Evolutionary conservation across 139 green algal genomes (phyloP).

Genomic region (Tetradesmus lagerheimii): DNA sequence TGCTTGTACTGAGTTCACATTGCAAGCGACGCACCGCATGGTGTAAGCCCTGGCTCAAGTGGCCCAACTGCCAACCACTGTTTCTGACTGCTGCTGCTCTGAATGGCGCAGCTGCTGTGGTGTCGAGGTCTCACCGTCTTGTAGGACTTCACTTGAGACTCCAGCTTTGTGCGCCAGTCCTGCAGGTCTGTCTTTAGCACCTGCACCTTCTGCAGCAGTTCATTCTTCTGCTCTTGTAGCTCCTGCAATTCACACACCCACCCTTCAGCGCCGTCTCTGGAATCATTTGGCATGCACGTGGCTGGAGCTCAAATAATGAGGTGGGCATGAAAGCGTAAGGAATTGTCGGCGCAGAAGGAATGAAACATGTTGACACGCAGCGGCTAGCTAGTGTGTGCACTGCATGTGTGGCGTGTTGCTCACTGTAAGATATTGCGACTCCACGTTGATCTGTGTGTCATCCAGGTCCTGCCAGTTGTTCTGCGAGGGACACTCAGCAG

Average conservation of each 20-base stretch:
- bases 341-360: too few species aligned
- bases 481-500: neutral
- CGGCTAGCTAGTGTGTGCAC: neutral
- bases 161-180: slow-evolving; percentile 76
- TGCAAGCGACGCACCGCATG: neutral
- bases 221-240: slow-evolving; percentile 67
- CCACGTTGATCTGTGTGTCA: slow-evolving; percentile 25
- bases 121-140: slow-evolving; percentile 42
- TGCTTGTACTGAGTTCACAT: neutral
- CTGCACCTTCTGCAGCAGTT: slow-evolving; percentile 72
- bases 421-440: slow-evolving; percentile 40
- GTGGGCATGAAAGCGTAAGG: too few species aligned
- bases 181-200: slow-evolving; percentile 75
- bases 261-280: neutral
- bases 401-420: neutral
- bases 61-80: too few species aligned
- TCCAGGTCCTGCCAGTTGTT: slow-evolving; percentile 28
- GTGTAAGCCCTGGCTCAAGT: too few species aligned
- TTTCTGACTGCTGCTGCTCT: neutral
- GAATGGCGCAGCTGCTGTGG: neutral
- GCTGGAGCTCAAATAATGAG: too few species aligned
- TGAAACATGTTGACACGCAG: neutral
- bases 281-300: neutral
- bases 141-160: slow-evolving; percentile 73
- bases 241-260: slow-evolving; percentile 38